phyloP scores from a whole-genome alignment of 495 filamentous ascomycete species.

The Jackrogersella minutella region DNA sequence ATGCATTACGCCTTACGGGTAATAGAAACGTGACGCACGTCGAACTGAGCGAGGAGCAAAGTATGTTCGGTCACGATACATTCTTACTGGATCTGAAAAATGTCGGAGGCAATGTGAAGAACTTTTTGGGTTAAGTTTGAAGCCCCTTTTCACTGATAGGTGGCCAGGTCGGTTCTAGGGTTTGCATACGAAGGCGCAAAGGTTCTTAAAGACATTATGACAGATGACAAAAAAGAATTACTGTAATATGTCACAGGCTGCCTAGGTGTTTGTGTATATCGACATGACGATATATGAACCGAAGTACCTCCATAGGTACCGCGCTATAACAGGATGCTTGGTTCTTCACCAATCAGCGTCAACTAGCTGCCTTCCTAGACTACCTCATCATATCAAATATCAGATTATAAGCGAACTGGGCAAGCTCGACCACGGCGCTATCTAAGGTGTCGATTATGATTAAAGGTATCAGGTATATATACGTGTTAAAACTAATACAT shows the following conservation, averaged over 20 bases:
- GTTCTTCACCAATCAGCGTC: too few species aligned
- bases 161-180: not conserved
- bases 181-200: slow-evolving; percentile 10
- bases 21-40: slow-evolving; percentile 84
- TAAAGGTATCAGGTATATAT: too few species aligned
- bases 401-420: too few species aligned
- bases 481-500: too few species aligned
- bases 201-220: not conserved
- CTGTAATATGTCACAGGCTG: not conserved
- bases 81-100: slow-evolving; percentile 93
- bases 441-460: too few species aligned
- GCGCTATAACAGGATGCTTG: too few species aligned
- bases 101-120: slow-evolving; percentile 81
- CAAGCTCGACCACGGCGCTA: too few species aligned
- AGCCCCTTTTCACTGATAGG: not conserved
- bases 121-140: slow-evolving; percentile 68
- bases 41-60: slow-evolving; percentile 90
- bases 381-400: too few species aligned
- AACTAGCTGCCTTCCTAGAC: too few species aligned
- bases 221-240: not conserved
- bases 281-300: not conserved
- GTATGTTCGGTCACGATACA: slow-evolving; percentile 94
- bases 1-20: slow-evolving; percentile 76
- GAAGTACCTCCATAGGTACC: too few species aligned
- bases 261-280: too few species aligned